phyloP scores from a whole-genome alignment of 2,329 filamentous ascomycete species.

The Verticillium isaacii region DNA sequence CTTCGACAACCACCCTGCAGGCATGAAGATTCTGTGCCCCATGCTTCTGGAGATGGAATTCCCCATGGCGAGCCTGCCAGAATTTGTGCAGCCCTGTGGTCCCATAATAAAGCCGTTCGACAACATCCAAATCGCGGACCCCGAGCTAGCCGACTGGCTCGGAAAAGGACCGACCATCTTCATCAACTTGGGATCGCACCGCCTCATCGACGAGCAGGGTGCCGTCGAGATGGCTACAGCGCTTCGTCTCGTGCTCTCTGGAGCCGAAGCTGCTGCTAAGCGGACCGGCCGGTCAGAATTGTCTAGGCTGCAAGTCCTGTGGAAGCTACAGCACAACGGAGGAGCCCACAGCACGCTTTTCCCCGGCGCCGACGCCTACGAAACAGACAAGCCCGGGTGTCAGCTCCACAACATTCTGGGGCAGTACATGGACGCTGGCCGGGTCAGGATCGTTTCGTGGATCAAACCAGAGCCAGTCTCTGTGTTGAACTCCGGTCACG shows the following conservation, averaged over 20 bases:
- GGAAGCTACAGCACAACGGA: conserved; percentile 16
- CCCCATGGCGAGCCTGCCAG: too few relatives aligned
- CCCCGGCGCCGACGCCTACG: background rate
- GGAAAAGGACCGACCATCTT: conserved; percentile 16
- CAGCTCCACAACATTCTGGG: conserved; percentile 8
- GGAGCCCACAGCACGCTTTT: too few relatives aligned
- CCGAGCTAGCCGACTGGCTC: conserved; percentile 18
- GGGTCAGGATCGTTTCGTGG: conserved; percentile 22
- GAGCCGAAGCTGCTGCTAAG: conserved; percentile 7
- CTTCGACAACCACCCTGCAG: too few relatives aligned
- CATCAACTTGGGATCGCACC: conserved; percentile 17
- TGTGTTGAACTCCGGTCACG: conserved; percentile 27
- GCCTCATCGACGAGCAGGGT: conserved; percentile 4
- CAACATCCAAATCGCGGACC: conserved; percentile 5
- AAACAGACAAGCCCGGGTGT: conserved; percentile 13
- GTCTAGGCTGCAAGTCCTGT: conserved; percentile 21
- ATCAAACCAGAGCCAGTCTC: conserved; percentile 24
- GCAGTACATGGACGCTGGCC: conserved; percentile 13
- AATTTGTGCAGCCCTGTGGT: too few relatives aligned
- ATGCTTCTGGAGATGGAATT: too few relatives aligned
- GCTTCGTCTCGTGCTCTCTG: conserved; percentile 14
- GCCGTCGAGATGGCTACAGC: conserved; percentile 18
- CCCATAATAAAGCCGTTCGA: too few relatives aligned
- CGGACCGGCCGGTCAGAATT: too few relatives aligned
- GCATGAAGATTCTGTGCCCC: too few relatives aligned